Base-by-base conservation (phyloP, 306 rosid species). In the Lathyrus tuberosus region DNA sequence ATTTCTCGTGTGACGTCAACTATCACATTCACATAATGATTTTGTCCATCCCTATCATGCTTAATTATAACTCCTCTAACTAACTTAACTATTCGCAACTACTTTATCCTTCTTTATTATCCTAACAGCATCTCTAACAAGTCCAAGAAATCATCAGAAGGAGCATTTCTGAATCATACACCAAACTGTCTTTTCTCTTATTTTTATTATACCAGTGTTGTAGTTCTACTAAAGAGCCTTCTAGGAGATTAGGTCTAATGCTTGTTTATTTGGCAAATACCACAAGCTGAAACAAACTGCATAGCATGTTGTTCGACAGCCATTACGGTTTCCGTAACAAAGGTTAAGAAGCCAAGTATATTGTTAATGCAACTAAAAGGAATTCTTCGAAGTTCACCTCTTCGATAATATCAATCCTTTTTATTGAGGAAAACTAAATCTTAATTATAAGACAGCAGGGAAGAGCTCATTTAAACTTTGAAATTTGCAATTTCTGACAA, bases 361-460 rank as follows among this genome's bases (percentile, higher is more conserved):
- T 18, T 49, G 57, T 49, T 47, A 15, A 47, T 16, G 10, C 24
- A 47, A 47, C 53, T 47, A 20, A 47, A 47, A 6, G 0, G 11
- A 47, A 47, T 47, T 7, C 28, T 17, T 17, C 26, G 26, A 17
- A 49, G 13, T 49, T 49, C 57, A 49, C 57, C 57, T 49, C 57
- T 49, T 49, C 15, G 26, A 14, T 49, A 16, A 49, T 49, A 49
- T 10, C 43, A 40, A 40, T 14, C 56, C 31, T 58, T 16, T 43
- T 31, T 24, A 52, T 48, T 42, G 31, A 60, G 40, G 15, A 59
- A 49, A 35, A 24, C 33, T 54, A 63, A 46, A 51, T 66, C 46
- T 6, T 16, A 33, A 48, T 17, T 16, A 76, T 24, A 53, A 65
- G 37, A 72, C 26, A 52, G 13, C 35, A 28, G 53, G 41, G 40